These are phyloP conservation scores for Cutaneotrichosporon spelunceum DNA, from an alignment of 1,284 basidiomycete species.

Conservation along the genomic window DNA sequence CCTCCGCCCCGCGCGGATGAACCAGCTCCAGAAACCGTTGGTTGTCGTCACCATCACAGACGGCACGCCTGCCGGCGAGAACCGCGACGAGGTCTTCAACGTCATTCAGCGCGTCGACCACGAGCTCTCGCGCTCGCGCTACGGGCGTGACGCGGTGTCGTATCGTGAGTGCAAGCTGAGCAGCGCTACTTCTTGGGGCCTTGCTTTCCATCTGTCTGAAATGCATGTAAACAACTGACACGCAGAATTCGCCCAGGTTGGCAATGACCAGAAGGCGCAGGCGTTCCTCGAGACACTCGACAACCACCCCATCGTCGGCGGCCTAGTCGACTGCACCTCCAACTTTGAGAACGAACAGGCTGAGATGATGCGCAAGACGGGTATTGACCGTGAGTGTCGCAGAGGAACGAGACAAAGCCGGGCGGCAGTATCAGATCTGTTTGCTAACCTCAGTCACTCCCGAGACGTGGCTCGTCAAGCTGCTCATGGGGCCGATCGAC, in stretches of 20 bases:
- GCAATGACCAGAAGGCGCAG: conserved; percentile 52
- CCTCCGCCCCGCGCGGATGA: conserved; percentile 48
- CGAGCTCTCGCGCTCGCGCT: conserved; percentile 47
- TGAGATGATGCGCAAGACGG: conserved; percentile 48
- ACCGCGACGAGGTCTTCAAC: conserved; percentile 46
- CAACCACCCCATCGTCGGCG: conserved; percentile 51
- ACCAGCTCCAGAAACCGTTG: conserved; percentile 52
- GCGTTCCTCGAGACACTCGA: conserved; percentile 54
- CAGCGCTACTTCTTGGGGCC: no score
- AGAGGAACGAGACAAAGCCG: background rate
- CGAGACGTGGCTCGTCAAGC: conserved; percentile 49
- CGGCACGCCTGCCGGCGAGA: conserved; percentile 52
- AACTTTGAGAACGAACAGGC: conserved; percentile 52
- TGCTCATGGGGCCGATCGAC: conserved; percentile 42
- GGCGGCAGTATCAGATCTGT: no score
- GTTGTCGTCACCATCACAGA: conserved; percentile 53
- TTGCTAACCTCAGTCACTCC: conserved; percentile 18
- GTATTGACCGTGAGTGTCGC: conserved; percentile 15
- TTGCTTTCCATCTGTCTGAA: no score
- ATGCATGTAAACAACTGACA: conserved; percentile 1
- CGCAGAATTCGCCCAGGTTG: conserved; percentile 53
- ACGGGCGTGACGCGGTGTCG: conserved; percentile 53
- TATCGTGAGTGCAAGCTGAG: conserved; percentile 39
- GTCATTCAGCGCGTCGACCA: conserved; percentile 50
- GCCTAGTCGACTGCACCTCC: conserved; percentile 50